Conservation (phyloP, 2,329 filamentous ascomycete species). For the Aspergillus pseudoglaucus region DNA sequence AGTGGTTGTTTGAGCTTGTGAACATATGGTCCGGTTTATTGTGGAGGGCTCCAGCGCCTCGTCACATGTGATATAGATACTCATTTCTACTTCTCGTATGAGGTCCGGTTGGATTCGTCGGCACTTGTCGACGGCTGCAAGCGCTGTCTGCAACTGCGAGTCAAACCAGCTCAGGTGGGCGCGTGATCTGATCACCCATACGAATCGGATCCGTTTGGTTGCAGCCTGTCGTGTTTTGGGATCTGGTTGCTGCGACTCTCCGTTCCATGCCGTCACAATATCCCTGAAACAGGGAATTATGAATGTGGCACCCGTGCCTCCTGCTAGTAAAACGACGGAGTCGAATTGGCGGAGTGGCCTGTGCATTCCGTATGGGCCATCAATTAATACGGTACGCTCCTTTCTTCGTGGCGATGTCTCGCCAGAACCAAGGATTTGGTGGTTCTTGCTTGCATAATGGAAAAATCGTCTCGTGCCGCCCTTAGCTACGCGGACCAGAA, state of each 20-base stretch:
- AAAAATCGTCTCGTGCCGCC: slow-evolving; percentile 49
- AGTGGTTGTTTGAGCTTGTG: slow-evolving; percentile 11
- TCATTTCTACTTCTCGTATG: slow-evolving; percentile 44
- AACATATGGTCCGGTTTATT: slow-evolving; percentile 1
- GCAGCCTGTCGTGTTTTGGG: slow-evolving; percentile 23
- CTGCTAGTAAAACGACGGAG: slow-evolving; percentile 53
- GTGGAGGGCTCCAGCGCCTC: slow-evolving; percentile 32
- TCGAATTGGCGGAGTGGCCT: slow-evolving; percentile 54
- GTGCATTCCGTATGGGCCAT: slow-evolving; percentile 49
- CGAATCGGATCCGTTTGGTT: slow-evolving; percentile 47
- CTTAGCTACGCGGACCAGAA: slow-evolving; percentile 49
- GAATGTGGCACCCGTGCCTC: slow-evolving; percentile 55
- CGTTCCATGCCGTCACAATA: slow-evolving; percentile 44
- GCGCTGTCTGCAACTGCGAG: slow-evolving; percentile 42
- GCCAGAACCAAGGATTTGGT: slow-evolving; percentile 16
- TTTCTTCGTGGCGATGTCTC: slow-evolving; percentile 5
- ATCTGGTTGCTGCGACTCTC: slow-evolving; percentile 18
- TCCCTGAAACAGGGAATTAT: slow-evolving; percentile 52
- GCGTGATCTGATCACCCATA: slow-evolving; percentile 55
- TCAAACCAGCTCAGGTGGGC: slow-evolving; percentile 50
- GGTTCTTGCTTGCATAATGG: slow-evolving; percentile 43
- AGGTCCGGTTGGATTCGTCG: slow-evolving; percentile 23
- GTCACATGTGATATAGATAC: slow-evolving; percentile 52
- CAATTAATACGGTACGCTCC: slow-evolving; percentile 41
- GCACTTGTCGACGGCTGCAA: slow-evolving; percentile 36